Percentiles rank a stretch among this genome's conserved stretches.
phyloP scores from a whole-genome alignment of 2,329 filamentous ascomycete species.

The Neofusicoccum sp. region DNA sequence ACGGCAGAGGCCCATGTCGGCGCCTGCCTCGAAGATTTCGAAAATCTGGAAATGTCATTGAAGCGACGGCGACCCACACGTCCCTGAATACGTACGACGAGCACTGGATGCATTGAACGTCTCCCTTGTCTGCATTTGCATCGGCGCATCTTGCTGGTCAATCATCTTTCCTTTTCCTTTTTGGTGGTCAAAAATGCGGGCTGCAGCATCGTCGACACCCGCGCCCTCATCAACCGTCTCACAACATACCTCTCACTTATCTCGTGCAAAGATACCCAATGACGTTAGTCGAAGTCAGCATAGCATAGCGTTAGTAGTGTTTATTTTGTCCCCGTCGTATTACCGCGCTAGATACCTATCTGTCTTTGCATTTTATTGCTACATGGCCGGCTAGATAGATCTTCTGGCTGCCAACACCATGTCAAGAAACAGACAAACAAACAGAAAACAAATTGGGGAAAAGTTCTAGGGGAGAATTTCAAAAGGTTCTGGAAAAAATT shows the following conservation, averaged over 20 bases:
- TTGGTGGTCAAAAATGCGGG: too few species aligned
- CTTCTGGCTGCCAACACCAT: background rate
- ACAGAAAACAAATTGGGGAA: background rate
- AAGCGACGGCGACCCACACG: background rate
- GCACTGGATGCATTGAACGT: constrained; percentile 8
- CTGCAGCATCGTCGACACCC: background rate
- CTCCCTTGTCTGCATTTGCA: background rate
- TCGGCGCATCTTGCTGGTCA: constrained; percentile 7
- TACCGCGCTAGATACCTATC: background rate
- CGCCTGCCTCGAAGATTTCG: background rate
- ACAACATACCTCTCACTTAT: background rate
- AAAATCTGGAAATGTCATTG: background rate
- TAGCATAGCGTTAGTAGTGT: constrained; percentile 10
- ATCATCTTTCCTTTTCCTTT: background rate
- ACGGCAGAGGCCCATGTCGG: background rate
- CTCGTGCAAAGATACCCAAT: constrained; percentile 21
- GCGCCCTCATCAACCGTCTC: background rate
- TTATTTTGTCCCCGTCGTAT: background rate
- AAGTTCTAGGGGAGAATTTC: background rate
- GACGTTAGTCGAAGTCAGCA: constrained; percentile 4
- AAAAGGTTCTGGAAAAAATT: background rate
- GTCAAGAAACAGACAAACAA: too few species aligned
- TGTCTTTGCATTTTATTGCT: background rate
- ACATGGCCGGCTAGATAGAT: background rate
- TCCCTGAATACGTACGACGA: background rate